phyloP scores from a whole-genome alignment of 228 moss, liverwort and hornwort species.

The Sphagnum magellanicum region DNA sequence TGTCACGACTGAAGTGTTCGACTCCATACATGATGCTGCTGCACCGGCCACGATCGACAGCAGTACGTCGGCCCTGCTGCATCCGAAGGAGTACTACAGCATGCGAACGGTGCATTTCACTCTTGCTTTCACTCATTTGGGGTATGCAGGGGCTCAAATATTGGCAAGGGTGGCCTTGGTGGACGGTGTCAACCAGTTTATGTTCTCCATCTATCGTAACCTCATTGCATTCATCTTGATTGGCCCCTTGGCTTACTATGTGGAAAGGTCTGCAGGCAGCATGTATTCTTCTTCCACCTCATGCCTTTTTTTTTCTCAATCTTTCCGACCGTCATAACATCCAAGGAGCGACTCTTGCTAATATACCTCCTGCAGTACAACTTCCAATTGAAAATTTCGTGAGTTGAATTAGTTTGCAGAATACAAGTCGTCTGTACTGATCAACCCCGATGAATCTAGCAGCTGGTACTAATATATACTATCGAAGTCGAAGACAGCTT shows the following conservation, averaged over 20 bases:
- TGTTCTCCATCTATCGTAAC: slow-evolving; percentile 4
- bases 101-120: not conserved
- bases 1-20: too few relatives aligned
- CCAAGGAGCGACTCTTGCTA: too few relatives aligned
- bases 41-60: not conserved
- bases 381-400: too few relatives aligned
- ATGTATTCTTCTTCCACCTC: too few relatives aligned
- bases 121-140: not conserved
- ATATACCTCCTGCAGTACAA: too few relatives aligned
- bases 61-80: not conserved
- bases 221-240: not conserved
- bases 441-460: too few relatives aligned
- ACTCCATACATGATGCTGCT: not conserved
- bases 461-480: too few relatives aligned
- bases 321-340: not conserved
- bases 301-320: not conserved
- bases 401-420: too few relatives aligned
- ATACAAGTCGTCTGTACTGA: too few relatives aligned
- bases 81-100: not conserved
- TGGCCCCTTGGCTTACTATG: not conserved
- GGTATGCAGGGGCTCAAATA: not conserved
- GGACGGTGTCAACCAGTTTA: not conserved
- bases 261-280: not conserved
- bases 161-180: not conserved
- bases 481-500: too few relatives aligned